These are phyloP conservation scores for Lagerstroemia speciosa DNA, from an alignment of 345 rosid genomes.

Conservation along the genomic window DNA sequence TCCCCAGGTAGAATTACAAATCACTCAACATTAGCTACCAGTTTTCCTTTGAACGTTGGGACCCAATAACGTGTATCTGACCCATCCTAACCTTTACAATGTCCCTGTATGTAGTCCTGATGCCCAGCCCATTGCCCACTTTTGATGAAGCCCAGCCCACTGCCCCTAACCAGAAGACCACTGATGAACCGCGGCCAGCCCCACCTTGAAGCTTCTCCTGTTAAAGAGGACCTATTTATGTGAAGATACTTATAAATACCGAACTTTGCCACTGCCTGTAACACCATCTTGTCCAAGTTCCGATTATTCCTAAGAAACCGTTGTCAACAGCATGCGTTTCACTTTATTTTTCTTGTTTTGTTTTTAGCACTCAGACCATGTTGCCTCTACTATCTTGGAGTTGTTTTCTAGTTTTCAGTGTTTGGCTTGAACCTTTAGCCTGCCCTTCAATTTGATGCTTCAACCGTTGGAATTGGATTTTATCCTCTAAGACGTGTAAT, in stretches of 20 bases:
- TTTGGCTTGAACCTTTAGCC: neutral
- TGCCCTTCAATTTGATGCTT: neutral
- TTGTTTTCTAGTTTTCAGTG: conserved; percentile 2
- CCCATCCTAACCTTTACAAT: conserved; percentile 44
- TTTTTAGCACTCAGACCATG: conserved; percentile 16
- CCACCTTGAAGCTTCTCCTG: conserved; percentile 56
- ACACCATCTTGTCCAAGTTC: conserved; percentile 57
- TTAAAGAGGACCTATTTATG: conserved; percentile 58
- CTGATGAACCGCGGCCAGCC: conserved; percentile 80
- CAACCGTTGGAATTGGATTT: neutral
- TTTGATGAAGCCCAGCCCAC: conserved; percentile 74
- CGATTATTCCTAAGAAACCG: conserved; percentile 38
- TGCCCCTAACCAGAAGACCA: conserved; percentile 87
- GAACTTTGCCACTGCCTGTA: conserved; percentile 46
- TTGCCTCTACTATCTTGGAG: conserved; percentile 10
- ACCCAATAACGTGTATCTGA: conserved; percentile 21
- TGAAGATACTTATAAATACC: conserved; percentile 35
- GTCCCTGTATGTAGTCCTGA: conserved; percentile 68
- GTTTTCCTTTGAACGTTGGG: conserved; percentile 24
- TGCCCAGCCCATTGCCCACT: conserved; percentile 67
- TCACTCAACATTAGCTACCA: conserved; percentile 7
- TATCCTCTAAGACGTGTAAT: neutral
- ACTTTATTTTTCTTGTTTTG: conserved; percentile 17
- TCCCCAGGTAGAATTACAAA: conserved; percentile 43
- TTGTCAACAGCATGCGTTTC: conserved; percentile 34